Evolutionary conservation across 2,329 filamentous ascomycete species (phyloP).

Genomic region (Aspergillus transmontanensis): DNA sequence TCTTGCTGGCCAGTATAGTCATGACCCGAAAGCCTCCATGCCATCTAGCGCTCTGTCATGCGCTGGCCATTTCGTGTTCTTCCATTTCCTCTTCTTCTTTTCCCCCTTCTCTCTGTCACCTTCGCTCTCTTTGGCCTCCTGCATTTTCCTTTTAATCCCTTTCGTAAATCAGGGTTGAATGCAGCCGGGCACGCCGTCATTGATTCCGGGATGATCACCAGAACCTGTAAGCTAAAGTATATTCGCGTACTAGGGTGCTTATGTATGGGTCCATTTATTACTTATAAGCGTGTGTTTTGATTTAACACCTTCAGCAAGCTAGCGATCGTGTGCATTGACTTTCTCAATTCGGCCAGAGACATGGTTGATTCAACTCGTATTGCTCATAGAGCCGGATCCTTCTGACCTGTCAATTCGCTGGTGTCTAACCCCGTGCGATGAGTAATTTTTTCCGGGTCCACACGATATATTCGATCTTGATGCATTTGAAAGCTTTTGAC

Average conservation of each 20-base stretch:
- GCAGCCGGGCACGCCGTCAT: background rate
- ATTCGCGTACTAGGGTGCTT: background rate
- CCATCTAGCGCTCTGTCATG: background rate
- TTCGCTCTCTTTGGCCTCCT: background rate
- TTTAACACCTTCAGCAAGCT: background rate
- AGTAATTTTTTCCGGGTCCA: slow-evolving; percentile 4
- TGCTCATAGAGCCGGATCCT: background rate
- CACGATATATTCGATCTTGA: background rate
- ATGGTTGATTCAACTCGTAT: background rate
- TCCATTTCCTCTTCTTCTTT: background rate
- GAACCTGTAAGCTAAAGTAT: background rate
- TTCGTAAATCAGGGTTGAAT: background rate
- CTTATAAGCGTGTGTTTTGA: background rate
- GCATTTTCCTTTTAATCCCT: background rate
- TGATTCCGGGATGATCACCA: background rate
- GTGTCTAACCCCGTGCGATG: background rate
- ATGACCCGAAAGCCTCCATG: background rate
- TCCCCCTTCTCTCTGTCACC: background rate
- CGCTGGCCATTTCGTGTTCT: background rate
- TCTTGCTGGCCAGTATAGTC: slow-evolving; percentile 8
- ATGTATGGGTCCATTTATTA: background rate
- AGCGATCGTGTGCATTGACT: background rate
- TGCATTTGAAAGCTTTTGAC: background rate
- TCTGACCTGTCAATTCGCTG: slow-evolving; percentile 6
- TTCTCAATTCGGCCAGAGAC: background rate